Evolutionary conservation across 345 rosid species (phyloP).

Genomic region (Eucalyptus leucophloia): DNA sequence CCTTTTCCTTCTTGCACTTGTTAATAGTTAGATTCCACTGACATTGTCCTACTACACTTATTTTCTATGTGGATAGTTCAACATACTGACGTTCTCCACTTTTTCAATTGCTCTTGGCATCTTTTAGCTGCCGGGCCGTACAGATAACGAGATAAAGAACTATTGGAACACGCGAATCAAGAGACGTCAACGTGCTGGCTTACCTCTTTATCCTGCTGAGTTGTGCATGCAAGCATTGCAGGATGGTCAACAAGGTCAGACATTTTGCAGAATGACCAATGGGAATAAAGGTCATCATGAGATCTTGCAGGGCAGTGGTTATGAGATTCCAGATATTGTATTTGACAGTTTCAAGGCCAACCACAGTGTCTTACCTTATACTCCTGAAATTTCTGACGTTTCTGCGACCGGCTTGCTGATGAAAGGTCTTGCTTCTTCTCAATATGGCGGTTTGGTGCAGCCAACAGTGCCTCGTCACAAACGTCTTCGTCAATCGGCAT

Average conservation of each 20-base stretch:
- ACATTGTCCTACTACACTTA: not conserved
- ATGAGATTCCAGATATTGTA: constrained; percentile 50
- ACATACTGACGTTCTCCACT: not conserved
- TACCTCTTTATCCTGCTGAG: constrained; percentile 93
- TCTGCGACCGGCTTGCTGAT: constrained; percentile 46
- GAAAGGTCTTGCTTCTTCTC: constrained; percentile 48
- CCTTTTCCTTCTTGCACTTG: not conserved
- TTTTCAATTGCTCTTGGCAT: not conserved
- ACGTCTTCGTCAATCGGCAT: constrained; percentile 48
- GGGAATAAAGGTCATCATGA: constrained; percentile 46
- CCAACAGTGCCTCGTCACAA: constrained; percentile 39
- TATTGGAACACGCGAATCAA: constrained; percentile 98
- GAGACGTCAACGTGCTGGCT: constrained; percentile 90
- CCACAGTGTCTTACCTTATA: constrained; percentile 33
- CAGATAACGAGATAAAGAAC: constrained; percentile 98
- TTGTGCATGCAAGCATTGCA: constrained; percentile 47
- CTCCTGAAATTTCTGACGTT: constrained; percentile 54
- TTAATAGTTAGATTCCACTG: not conserved
- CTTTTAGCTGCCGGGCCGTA: constrained; percentile 87
- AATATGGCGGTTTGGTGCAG: constrained; percentile 41
- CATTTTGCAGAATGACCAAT: constrained; percentile 8
- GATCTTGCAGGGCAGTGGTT: constrained; percentile 35
- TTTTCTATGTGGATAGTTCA: not conserved
- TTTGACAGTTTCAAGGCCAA: constrained; percentile 58
- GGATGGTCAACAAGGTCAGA: constrained; percentile 36